Conservation (phyloP, 352 stramenopile genomes). For the Pythium phragmiticola region DNA sequence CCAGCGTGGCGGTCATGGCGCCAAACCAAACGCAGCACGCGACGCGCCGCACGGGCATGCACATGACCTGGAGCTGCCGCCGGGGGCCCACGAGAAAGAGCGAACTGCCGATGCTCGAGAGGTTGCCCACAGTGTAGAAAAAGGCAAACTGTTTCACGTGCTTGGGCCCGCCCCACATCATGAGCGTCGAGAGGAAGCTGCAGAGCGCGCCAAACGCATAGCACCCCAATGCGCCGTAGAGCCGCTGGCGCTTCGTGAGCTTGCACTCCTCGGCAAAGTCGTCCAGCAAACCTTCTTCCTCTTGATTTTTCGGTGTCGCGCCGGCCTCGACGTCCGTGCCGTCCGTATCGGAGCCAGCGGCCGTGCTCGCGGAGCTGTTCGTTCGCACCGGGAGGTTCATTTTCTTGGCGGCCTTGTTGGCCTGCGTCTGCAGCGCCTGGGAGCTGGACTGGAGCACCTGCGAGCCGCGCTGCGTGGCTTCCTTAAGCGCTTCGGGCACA, state of each 20-base stretch:
- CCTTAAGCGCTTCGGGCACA: conserved; percentile 41
- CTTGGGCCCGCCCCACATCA: conserved; percentile 77
- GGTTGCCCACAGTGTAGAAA: conserved; percentile 83
- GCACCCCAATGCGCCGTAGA: conserved; percentile 70
- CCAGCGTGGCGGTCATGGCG: conserved; percentile 67
- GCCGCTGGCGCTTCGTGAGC: conserved; percentile 75
- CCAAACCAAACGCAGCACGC: conserved; percentile 80
- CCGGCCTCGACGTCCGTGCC: conserved; percentile 40
- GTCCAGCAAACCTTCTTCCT: conserved; percentile 71
- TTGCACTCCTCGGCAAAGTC: conserved; percentile 71
- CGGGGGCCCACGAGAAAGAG: conserved; percentile 73
- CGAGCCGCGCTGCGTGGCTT: conserved; percentile 49
- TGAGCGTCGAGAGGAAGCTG: conserved; percentile 73
- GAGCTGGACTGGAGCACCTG: conserved; percentile 27
- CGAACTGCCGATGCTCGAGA: conserved; percentile 78
- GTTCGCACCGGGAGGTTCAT: conserved; percentile 53
- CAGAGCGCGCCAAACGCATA: conserved; percentile 73
- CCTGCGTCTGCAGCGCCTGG: conserved; percentile 48
- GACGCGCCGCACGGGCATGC: conserved; percentile 74
- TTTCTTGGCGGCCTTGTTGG: conserved; percentile 40
- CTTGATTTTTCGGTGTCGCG: conserved; percentile 48
- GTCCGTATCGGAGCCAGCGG: conserved; percentile 38
- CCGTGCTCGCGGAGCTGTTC: conserved; percentile 27
- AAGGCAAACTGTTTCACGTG: conserved; percentile 86
- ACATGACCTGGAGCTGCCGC: conserved; percentile 82